A percentile compares a stretch with the other conserved stretches of the same genome.
Evolutionary conservation across 345 rosid species (phyloP).

Genomic region (Citrus cavaleriei): DNA sequence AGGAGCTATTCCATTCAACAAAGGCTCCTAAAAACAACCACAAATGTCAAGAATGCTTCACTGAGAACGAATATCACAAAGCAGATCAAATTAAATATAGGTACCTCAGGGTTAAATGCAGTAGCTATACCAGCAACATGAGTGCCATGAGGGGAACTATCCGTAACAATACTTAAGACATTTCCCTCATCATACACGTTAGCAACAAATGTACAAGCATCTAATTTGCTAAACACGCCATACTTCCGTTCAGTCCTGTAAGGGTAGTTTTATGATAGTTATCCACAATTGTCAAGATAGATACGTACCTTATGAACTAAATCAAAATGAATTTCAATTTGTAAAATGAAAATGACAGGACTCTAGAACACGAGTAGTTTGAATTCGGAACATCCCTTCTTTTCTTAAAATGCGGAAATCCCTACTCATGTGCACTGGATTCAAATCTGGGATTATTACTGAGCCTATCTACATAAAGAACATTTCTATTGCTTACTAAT

Average conservation of each 20-base stretch:
- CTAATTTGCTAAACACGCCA: conserved; percentile 90
- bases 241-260: conserved; percentile 81
- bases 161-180: conserved; percentile 84
- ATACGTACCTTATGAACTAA: background rate
- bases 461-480: background rate
- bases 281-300: background rate
- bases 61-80: conserved; percentile 8
- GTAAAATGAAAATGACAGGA: background rate
- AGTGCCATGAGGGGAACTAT: conserved; percentile 95
- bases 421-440: background rate
- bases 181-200: conserved; percentile 85
- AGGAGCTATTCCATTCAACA: conserved; percentile 94
- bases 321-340: background rate
- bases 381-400: background rate
- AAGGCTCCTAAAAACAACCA: conserved; percentile 60
- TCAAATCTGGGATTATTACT: background rate
- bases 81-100: conserved; percentile 1
- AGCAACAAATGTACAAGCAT: conserved; percentile 83
- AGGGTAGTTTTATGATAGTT: background rate
- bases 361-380: background rate
- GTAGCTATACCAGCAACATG: conserved; percentile 98
- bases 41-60: conserved; percentile 6
- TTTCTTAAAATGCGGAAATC: background rate
- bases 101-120: conserved; percentile 91
- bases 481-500: background rate